A percentile compares a stretch with the other conserved stretches of the same genome.
Conservation (phyloP, 164 flowering plant species). For the Hamamelis virginiana region DNA sequence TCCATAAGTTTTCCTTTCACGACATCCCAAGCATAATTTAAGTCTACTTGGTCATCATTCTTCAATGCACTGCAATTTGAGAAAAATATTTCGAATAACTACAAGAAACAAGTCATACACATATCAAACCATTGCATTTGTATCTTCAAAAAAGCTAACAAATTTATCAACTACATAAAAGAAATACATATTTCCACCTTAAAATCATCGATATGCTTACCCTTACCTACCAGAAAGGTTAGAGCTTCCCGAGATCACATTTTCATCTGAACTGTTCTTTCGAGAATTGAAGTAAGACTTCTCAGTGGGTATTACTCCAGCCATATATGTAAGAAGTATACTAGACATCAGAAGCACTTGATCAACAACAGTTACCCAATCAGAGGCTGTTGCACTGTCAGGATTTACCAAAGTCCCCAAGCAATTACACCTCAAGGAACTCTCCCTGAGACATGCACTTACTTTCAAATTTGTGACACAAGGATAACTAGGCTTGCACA, state of each 20-base stretch:
- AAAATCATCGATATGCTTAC: constrained; percentile 29
- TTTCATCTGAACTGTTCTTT: constrained; percentile 23
- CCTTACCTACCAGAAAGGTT: constrained; percentile 91
- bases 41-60: constrained; percentile 32
- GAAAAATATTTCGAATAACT: constrained; percentile 13
- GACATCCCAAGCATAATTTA: constrained; percentile 57
- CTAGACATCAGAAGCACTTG: constrained; percentile 73
- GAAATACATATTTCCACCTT: constrained; percentile 3
- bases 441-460: constrained; percentile 14
- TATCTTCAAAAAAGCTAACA: not conserved
- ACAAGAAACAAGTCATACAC: constrained; percentile 1
- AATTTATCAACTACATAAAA: not conserved
- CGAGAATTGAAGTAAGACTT: constrained; percentile 24
- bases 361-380: constrained; percentile 59
- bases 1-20: constrained; percentile 68
- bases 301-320: constrained; percentile 69
- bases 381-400: constrained; percentile 42
- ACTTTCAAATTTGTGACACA: constrained; percentile 13
- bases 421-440: constrained; percentile 38
- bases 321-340: constrained; percentile 72
- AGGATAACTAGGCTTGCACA: constrained; percentile 14
- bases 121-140: constrained; percentile 1
- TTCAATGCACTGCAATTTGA: constrained; percentile 42
- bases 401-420: constrained; percentile 47
- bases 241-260: constrained; percentile 27